phyloP scores from a whole-genome alignment of 768 basidiomycete species.

The Xanthoconium purpureum region DNA sequence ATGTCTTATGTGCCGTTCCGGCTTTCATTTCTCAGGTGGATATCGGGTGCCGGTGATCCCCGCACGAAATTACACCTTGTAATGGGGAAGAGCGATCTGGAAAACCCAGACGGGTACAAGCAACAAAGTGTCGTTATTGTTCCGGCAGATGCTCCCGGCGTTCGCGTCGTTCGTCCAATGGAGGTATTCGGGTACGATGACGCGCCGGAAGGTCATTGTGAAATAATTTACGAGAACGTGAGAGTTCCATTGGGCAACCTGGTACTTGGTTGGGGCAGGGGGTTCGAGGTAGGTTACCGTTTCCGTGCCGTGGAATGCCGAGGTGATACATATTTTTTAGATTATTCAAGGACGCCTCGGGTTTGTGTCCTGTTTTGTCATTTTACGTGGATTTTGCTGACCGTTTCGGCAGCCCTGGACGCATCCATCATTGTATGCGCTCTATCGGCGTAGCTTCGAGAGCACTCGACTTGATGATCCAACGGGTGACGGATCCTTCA shows the following conservation, averaged over 20 bases:
- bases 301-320: background rate
- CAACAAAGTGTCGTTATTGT: constrained; percentile 96
- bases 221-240: constrained; percentile 92
- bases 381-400: background rate
- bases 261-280: constrained; percentile 89
- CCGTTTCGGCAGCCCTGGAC: constrained; percentile 64
- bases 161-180: constrained; percentile 91
- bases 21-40: constrained; percentile 63
- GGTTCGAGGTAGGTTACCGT: constrained; percentile 69
- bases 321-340: constrained; percentile 29
- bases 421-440: constrained; percentile 97
- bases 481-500: constrained; percentile 86
- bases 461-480: constrained; percentile 84
- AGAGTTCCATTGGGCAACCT: constrained; percentile 81
- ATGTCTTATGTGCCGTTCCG: constrained; percentile 14
- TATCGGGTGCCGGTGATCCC: constrained; percentile 94
- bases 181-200: constrained; percentile 92
- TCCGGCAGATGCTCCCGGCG: constrained; percentile 82
- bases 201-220: constrained; percentile 95
- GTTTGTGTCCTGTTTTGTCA: constrained; percentile 37
- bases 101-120: constrained; percentile 67
- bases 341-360: constrained; percentile 96
- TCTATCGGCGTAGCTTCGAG: constrained; percentile 85
- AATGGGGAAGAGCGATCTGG: constrained; percentile 91
- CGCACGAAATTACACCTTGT: constrained; percentile 87